Evolutionary conservation across 495 filamentous ascomycete species (phyloP).

Genomic region (Jackrogersella minutella): DNA sequence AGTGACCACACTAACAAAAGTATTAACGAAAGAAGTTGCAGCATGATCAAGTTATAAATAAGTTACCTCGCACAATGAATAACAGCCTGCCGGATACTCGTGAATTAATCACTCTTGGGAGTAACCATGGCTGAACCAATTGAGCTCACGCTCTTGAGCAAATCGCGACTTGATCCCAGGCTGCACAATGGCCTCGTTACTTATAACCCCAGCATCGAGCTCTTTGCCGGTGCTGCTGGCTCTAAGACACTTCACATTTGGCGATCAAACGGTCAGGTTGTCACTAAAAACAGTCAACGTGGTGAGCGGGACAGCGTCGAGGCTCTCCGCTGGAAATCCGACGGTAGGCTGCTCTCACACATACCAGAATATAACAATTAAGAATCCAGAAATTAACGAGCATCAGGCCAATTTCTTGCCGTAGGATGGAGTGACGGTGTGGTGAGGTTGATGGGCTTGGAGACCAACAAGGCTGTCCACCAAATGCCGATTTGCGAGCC

Average conservation of each 20-base stretch:
- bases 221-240: slow-evolving; percentile 76
- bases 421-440: slow-evolving; percentile 77
- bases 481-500: slow-evolving; percentile 61
- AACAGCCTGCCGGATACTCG: not conserved
- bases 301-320: slow-evolving; percentile 62
- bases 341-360: slow-evolving; percentile 62
- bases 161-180: slow-evolving; percentile 53
- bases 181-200: slow-evolving; percentile 59
- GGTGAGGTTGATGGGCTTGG: slow-evolving; percentile 74
- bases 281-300: slow-evolving; percentile 57
- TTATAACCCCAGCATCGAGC: slow-evolving; percentile 84
- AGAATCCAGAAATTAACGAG: slow-evolving; percentile 20
- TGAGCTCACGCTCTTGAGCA: slow-evolving; percentile 51
- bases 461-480: slow-evolving; percentile 80
- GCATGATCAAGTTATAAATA: not conserved
- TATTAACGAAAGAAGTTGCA: no score
- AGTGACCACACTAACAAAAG: no score
- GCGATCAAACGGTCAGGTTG: slow-evolving; percentile 54
- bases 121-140: slow-evolving; percentile 41
- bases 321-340: slow-evolving; percentile 76
- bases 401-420: slow-evolving; percentile 75
- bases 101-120: slow-evolving; percentile 14
- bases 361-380: not conserved
- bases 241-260: slow-evolving; percentile 73
- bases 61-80: slow-evolving; percentile 26